These are phyloP conservation scores for Mangifera indica DNA, from an alignment of 345 rosid genomes.

Conservation along the genomic window DNA sequence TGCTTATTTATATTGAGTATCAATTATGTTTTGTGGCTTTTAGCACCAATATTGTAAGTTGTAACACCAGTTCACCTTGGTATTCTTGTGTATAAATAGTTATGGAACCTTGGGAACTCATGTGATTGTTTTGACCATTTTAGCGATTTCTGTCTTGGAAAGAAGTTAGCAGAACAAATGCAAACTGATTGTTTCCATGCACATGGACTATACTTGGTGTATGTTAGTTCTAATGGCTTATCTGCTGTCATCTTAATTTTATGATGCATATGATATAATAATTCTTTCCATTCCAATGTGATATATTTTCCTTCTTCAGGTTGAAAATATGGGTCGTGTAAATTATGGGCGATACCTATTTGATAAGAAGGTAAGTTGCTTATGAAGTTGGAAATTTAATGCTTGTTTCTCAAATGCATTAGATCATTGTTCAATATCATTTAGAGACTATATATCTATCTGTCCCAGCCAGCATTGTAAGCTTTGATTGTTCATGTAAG, in stretches of 20 bases:
- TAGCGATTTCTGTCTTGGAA: too few relatives aligned
- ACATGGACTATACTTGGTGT: not conserved
- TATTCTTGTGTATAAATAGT: too few relatives aligned
- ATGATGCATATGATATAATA: not conserved
- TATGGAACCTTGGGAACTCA: too few relatives aligned
- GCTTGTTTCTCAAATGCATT: constrained; percentile 7
- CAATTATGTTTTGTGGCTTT: too few relatives aligned
- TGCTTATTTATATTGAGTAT: too few relatives aligned
- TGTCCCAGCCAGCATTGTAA: not conserved
- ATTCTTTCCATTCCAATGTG: constrained; percentile 1
- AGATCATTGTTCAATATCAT: not conserved
- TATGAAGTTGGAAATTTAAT: not conserved
- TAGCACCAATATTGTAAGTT: too few relatives aligned
- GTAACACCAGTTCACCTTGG: too few relatives aligned
- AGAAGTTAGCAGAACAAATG: too few relatives aligned
- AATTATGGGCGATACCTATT: constrained; percentile 76
- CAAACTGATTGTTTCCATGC: too few relatives aligned
- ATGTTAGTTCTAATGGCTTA: not conserved
- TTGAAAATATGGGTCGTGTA: constrained; percentile 93
- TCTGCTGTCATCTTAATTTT: not conserved
- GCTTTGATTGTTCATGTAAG: constrained; percentile 2
- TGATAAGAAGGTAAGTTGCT: constrained; percentile 69
- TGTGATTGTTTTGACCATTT: too few relatives aligned
- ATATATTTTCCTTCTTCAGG: constrained; percentile 39
- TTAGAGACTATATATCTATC: not conserved